A percentile compares a stretch with the other conserved stretches of the same genome.
These are phyloP conservation scores for Plantago elongata DNA, from an alignment of 257 asterid genomes.

Conservation along the genomic window DNA sequence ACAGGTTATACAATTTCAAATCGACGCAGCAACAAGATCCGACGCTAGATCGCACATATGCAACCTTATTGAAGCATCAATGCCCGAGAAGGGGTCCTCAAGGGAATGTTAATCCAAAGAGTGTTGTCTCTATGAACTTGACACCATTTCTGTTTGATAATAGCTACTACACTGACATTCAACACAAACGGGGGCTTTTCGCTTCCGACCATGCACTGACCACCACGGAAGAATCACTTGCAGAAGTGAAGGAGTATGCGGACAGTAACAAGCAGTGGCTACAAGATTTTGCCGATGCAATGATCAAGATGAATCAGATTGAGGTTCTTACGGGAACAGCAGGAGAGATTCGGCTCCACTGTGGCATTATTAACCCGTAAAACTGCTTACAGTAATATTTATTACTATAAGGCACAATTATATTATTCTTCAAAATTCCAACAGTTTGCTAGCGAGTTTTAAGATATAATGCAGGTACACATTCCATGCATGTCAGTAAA, in stretches of 20 bases:
- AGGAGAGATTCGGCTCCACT: constrained; percentile 15
- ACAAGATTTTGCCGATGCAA: constrained; percentile 34
- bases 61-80: constrained; percentile 16
- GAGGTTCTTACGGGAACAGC: constrained; percentile 21
- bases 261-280: constrained; percentile 25
- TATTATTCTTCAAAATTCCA: no score
- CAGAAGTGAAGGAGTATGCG: constrained; percentile 31
- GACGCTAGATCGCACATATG: constrained; percentile 18
- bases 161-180: constrained; percentile 26
- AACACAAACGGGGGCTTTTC: constrained; percentile 30
- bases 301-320: constrained; percentile 41
- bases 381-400: no score
- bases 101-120: constrained; percentile 16
- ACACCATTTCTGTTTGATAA: constrained; percentile 27
- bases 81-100: constrained; percentile 17
- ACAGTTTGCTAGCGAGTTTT: no score
- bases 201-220: constrained; percentile 42
- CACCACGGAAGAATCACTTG: constrained; percentile 23
- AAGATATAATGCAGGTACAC: no score
- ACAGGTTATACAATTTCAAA: constrained; percentile 24
- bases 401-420: no score
- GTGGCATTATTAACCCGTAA: constrained; percentile 5
- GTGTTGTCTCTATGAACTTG: constrained; percentile 21
- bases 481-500: no score
- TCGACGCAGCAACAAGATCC: constrained; percentile 20